Conservation (phyloP, 1,139 yeast species). For the Protomyces lactucae-debilis region DNA sequence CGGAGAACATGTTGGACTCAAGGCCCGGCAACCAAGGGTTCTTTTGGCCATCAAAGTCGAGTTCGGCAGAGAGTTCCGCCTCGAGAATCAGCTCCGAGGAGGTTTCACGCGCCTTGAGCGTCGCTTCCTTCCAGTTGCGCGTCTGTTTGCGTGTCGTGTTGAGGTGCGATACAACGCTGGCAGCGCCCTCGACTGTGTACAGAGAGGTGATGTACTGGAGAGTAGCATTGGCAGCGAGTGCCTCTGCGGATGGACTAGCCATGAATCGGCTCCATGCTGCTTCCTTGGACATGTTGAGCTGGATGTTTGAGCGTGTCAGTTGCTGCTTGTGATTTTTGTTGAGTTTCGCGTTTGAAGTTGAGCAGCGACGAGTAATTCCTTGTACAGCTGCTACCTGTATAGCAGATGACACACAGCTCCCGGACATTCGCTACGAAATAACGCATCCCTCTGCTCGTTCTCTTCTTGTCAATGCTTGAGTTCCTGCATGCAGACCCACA, state of each 20-base stretch:
- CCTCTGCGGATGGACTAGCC: neutral
- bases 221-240: neutral
- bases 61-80: slow-evolving; percentile 15
- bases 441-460: neutral
- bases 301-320: neutral
- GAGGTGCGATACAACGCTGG: neutral
- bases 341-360: neutral
- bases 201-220: neutral
- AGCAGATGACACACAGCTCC: neutral
- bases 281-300: neutral
- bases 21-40: slow-evolving; percentile 37
- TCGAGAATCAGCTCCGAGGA: neutral
- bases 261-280: neutral
- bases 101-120: neutral
- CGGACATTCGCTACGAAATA: neutral
- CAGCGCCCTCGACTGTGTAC: neutral
- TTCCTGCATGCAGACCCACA: neutral
- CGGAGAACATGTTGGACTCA: slow-evolving; percentile 36
- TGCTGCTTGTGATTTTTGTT: neutral
- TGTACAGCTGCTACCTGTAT: neutral
- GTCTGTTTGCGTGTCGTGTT: neutral
- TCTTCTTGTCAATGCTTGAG: neutral
- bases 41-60: slow-evolving; percentile 34
- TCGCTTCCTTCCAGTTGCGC: neutral
- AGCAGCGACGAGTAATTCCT: neutral